These are phyloP conservation scores for Starmerella floricola DNA, from an alignment of 805 yeast genomes.

Conservation along the genomic window DNA sequence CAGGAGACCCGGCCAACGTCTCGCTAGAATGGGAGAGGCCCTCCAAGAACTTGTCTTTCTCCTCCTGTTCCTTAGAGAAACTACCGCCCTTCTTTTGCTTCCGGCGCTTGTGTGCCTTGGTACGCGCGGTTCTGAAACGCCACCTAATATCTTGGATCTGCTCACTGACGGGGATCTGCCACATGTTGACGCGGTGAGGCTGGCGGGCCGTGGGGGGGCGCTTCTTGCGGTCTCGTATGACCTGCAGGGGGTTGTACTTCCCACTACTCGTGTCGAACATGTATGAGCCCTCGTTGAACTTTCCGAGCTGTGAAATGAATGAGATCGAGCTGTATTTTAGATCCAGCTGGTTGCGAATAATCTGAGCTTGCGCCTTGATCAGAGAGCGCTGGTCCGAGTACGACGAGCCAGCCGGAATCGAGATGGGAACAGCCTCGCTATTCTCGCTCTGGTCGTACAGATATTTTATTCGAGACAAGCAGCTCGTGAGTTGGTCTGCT, in stretches of 20 bases:
- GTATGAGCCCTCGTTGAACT: neutral
- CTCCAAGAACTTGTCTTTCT: too few species aligned
- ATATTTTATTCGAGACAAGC: conserved; percentile 16
- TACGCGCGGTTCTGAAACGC: conserved; percentile 11
- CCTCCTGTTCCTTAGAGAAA: neutral
- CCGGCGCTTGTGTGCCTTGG: conserved; percentile 7
- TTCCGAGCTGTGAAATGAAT: conserved; percentile 10
- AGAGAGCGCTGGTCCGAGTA: conserved; percentile 13
- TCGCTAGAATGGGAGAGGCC: too few species aligned
- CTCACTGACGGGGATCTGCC: conserved; percentile 18
- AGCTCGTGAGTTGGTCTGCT: conserved; percentile 11
- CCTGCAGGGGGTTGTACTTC: conserved; percentile 64
- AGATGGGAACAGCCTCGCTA: conserved; percentile 5
- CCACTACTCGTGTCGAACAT: neutral
- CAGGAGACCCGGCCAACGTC: too few species aligned
- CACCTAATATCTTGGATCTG: conserved; percentile 18
- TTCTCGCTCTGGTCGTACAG: conserved; percentile 14
- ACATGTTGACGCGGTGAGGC: conserved; percentile 2
- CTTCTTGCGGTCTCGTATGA: conserved; percentile 54
- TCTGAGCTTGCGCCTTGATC: conserved; percentile 20
- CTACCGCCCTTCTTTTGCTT: conserved; percentile 1
- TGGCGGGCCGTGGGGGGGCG: conserved; percentile 8
- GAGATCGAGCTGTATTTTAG: conserved; percentile 23
- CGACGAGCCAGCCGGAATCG: conserved; percentile 2
- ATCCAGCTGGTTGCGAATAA: conserved; percentile 27